Conservation (phyloP, 495 filamentous ascomycete species). For the Neurospora sp. region DNA sequence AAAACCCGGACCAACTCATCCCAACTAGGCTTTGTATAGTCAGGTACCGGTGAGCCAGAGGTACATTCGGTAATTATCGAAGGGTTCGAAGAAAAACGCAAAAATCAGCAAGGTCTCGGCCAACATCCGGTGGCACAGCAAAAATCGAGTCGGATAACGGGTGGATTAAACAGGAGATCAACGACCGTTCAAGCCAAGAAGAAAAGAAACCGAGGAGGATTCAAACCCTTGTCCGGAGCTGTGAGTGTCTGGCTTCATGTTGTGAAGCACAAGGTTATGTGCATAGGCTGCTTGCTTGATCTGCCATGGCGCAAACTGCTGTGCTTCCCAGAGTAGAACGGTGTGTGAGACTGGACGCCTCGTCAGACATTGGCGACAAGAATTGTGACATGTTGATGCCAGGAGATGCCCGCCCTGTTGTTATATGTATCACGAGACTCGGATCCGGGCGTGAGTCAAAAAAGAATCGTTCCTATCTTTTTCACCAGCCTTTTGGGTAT, state of each 20-base stretch:
- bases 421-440: not conserved
- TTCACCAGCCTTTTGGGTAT: not conserved
- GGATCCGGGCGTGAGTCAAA: not conserved
- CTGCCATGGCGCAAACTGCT: not conserved
- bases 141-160: not conserved
- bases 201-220: not conserved
- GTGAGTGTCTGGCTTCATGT: not conserved
- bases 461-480: not conserved
- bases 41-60: not conserved
- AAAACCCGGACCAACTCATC: not conserved
- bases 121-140: not conserved
- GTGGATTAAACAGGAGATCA: not conserved
- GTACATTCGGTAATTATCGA: not conserved
- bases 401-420: not conserved
- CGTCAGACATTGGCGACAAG: not conserved
- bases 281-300: constrained; percentile 1
- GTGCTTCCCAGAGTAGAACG: not conserved
- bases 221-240: not conserved
- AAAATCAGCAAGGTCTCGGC: not conserved
- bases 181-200: not conserved
- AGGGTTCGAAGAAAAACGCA: not conserved
- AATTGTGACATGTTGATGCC: not conserved
- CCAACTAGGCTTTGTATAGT: not conserved
- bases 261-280: not conserved
- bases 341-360: not conserved